Conservation (phyloP, 2,329 filamentous ascomycete genomes). For the Verticillium longisporum region DNA sequence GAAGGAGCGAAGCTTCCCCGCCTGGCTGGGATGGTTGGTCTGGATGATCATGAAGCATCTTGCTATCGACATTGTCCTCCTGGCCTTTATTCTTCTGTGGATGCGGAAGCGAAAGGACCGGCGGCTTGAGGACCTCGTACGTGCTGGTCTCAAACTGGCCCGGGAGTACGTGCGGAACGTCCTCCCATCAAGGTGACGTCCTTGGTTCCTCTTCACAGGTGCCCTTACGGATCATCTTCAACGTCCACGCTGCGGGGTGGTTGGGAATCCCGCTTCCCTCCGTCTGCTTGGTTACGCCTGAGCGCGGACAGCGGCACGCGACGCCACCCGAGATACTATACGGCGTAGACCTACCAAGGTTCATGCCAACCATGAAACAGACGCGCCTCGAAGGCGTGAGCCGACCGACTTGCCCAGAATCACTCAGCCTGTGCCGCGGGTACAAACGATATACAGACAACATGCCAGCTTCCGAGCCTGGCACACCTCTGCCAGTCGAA, state of each 20-base stretch:
- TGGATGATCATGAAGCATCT: constrained; percentile 70
- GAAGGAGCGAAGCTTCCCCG: constrained; percentile 55
- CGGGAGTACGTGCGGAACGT: constrained; percentile 54
- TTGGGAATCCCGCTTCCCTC: not conserved
- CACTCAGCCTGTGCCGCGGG: too few species aligned
- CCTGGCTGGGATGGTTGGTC: constrained; percentile 65
- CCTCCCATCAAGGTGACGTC: constrained; percentile 48
- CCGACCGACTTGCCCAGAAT: too few species aligned
- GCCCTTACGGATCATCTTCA: not conserved
- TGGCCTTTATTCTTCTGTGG: constrained; percentile 63
- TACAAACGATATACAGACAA: too few species aligned
- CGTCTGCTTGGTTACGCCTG: too few species aligned
- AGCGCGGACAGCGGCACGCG: too few species aligned
- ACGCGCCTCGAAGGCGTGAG: too few species aligned
- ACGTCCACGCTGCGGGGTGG: not conserved
- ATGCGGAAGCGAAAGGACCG: constrained; percentile 65
- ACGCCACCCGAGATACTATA: too few species aligned
- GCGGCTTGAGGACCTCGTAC: constrained; percentile 66
- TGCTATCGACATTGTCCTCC: constrained; percentile 60
- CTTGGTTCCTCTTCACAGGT: not conserved
- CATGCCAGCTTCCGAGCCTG: too few species aligned
- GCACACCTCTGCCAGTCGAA: too few species aligned
- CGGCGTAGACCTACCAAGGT: too few species aligned
- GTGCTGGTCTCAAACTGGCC: constrained; percentile 51
- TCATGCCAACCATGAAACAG: too few species aligned